Evolutionary conservation across 768 basidiomycete species (phyloP), one percentile per base, ranked within the genome.

Genomic region (Thelephora aurantiotincta): DNA sequence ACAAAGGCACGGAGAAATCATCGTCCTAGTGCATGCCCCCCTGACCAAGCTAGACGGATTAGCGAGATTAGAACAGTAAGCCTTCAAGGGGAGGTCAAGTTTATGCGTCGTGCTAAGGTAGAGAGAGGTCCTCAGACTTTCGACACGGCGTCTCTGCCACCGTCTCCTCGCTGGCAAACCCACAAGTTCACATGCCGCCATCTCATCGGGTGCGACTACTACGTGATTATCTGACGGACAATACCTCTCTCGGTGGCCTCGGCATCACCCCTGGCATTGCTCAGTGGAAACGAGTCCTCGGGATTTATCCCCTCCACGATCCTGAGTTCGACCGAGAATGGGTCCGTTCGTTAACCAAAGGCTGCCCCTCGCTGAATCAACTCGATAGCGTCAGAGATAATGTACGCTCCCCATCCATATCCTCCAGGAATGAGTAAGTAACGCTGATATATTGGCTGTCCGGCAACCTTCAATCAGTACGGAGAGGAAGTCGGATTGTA

Each of bases 401-500:
- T 64, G 83, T 79, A 46, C 47, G 71, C 63, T 14, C 14, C 30
- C 1, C 43, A n/a, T 14, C 12, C 1, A 11, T 35, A 5, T 26
- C 23, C 5, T 38, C 33, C 26, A 30, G 9, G 9, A 30, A 30
- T 26, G 26, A 36, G 46, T 18, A 51, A 66, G 14, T 47, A 11
- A 20, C 33, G n/a, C 45, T 48, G 18, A 51, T 38, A 12, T 20
- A 43, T 30, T 30, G 26, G 26, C 9, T 14, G 16, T 41, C 2
- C 14, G 9, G 14, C 14, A 22, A n/a, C n/a, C 38, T 41, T 22
- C 12, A 47, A 41, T 18, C 50, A 79, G 75, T 90, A 89, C 53
- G 91, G 91, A 11, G 86, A 87, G 57, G 71, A 78, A 1, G 66
- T 91, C 13, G 87, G 89, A 1, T 72, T 90, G 33, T 93, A 99